A percentile compares a stretch with the other conserved stretches of the same genome.
phyloP scores from a whole-genome alignment of 2,329 filamentous ascomycete genomes.

The Plectosphaerella sp. region DNA sequence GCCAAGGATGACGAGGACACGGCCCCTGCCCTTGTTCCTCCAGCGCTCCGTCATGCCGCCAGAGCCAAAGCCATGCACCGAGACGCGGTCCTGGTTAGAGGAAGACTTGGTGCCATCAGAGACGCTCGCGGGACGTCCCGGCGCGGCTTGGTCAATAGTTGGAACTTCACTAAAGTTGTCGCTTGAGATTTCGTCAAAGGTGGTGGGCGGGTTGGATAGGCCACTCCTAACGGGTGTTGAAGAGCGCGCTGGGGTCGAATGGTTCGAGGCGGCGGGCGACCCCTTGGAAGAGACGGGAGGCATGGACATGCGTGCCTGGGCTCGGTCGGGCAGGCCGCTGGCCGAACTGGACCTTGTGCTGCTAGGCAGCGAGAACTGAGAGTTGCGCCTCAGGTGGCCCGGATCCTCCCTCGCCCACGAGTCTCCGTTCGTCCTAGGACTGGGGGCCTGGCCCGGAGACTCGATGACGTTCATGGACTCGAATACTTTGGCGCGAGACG shows the following conservation, averaged over 20 bases:
- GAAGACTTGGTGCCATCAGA: constrained; percentile 43
- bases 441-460: constrained; percentile 58
- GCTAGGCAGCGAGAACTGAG: constrained; percentile 44
- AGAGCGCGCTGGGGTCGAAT: constrained; percentile 42
- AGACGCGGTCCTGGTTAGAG: constrained; percentile 49
- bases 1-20: constrained; percentile 74
- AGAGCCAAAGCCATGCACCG: constrained; percentile 67
- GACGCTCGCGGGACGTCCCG: constrained; percentile 28
- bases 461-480: constrained; percentile 73
- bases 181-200: constrained; percentile 40
- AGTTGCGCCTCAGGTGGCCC: constrained; percentile 45
- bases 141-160: constrained; percentile 34
- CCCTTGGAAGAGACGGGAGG: constrained; percentile 57
- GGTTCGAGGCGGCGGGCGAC: constrained; percentile 36
- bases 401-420: constrained; percentile 35
- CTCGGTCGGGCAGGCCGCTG: constrained; percentile 50
- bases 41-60: constrained; percentile 71
- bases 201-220: constrained; percentile 43
- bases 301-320: constrained; percentile 74
- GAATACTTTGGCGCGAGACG: constrained; percentile 66
- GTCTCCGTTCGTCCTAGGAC: constrained; percentile 32
- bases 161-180: constrained; percentile 26
- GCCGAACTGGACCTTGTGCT: constrained; percentile 50
- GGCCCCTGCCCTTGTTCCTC: constrained; percentile 75
- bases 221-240: constrained; percentile 47